Percentiles rank a stretch among this genome's conserved stretches.
Conservation (phyloP, 805 yeast genomes). For the Cyberlindnera euphorbiae region DNA sequence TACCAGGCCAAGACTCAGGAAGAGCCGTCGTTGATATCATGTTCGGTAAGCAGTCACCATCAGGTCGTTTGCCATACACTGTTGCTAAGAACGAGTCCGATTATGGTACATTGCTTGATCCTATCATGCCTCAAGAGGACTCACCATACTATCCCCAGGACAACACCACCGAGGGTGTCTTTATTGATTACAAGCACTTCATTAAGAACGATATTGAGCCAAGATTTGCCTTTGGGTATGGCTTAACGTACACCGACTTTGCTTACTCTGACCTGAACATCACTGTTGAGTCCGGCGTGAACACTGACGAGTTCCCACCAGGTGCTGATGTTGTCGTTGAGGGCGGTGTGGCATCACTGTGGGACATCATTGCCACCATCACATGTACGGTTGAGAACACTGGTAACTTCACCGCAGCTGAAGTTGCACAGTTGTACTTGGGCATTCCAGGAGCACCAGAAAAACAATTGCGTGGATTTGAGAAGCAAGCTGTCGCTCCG, state of each 20-base stretch:
- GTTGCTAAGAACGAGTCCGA: constrained; percentile 10
- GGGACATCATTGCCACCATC: constrained; percentile 2
- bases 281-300: constrained; percentile 17
- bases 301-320: constrained; percentile 11
- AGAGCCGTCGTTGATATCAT: constrained; percentile 6
- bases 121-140: constrained; percentile 18
- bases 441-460: constrained; percentile 2
- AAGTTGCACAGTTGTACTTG: constrained; percentile 5
- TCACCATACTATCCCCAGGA: constrained; percentile 27
- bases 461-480: constrained; percentile 1
- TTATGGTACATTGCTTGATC: constrained; percentile 3
- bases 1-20: constrained; percentile 11
- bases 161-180: constrained; percentile 21
- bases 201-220: constrained; percentile 47
- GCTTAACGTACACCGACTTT: constrained; percentile 47
- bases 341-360: constrained; percentile 8
- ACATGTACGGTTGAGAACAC: too few species aligned
- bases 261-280: constrained; percentile 29
- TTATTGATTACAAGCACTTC: constrained; percentile 52
- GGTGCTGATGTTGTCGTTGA: constrained; percentile 2
- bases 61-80: constrained; percentile 10
- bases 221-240: constrained; percentile 55
- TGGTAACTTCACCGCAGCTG: constrained; percentile 20
- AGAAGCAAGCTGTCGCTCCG: constrained; percentile 1
- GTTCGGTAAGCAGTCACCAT: constrained; percentile 10